Conservation (phyloP, 2,329 filamentous ascomycete genomes). For the Talaromyces piceae region DNA sequence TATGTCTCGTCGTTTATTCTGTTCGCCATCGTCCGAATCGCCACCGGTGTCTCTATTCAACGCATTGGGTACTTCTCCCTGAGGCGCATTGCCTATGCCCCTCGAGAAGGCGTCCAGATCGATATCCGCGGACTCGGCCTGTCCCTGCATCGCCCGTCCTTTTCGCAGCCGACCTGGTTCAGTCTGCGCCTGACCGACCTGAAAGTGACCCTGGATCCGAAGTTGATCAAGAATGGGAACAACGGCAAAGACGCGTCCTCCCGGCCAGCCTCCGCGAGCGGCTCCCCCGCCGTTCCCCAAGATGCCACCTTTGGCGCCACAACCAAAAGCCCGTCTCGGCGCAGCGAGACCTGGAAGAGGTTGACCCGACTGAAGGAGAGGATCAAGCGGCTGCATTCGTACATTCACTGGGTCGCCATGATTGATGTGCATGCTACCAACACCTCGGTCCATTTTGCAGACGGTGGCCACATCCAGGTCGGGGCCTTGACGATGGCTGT, state of each 20-base stretch:
- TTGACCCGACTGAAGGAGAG: constrained; percentile 73
- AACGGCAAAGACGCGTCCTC: constrained; percentile 16
- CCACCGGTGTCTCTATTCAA: constrained; percentile 93
- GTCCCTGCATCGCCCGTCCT: constrained; percentile 85
- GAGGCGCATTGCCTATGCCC: constrained; percentile 81
- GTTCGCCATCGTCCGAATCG: constrained; percentile 84
- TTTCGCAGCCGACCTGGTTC: constrained; percentile 93
- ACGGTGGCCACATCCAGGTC: constrained; percentile 77
- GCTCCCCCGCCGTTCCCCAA: constrained; percentile 9
- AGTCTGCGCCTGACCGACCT: constrained; percentile 84
- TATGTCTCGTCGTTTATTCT: constrained; percentile 90
- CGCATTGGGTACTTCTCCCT: constrained; percentile 88
- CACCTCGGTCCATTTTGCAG: constrained; percentile 66
- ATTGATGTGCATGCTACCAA: constrained; percentile 82
- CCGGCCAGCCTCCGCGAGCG: constrained; percentile 2
- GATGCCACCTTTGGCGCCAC: constrained; percentile 7
- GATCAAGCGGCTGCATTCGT: constrained; percentile 77
- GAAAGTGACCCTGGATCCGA: constrained; percentile 72
- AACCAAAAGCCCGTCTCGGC: constrained; percentile 18
- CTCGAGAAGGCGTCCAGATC: constrained; percentile 79
- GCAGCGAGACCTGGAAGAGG: constrained; percentile 71
- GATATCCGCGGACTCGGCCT: constrained; percentile 85
- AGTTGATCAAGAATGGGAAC: constrained; percentile 43
- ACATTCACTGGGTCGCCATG: constrained; percentile 80
- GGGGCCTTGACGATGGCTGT: constrained; percentile 79